Base-by-base conservation (phyloP, 208 protist species). In the Leishmania lainsoni region DNA sequence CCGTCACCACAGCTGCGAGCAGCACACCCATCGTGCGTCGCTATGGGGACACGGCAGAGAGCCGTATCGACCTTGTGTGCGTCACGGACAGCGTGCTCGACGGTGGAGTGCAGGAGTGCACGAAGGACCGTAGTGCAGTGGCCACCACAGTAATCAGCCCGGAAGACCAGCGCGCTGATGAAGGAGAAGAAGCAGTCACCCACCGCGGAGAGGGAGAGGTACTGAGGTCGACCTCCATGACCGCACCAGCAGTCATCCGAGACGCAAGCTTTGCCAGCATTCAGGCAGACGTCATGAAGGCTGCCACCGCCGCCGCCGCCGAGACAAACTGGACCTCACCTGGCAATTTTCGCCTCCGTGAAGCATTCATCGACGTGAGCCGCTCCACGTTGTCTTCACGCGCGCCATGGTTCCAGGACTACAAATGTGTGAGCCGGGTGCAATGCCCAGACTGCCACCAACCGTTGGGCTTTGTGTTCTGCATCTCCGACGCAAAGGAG, bases 371-470 rank as follows among this genome's bases (percentile, higher is more conserved):
- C 78, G 78, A 86, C 52, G 90, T 96, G 2, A 79, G 74, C 32
- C 93, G 93, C 65, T 80, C 87, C 71, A 96, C 93, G 32, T 82
- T 86, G 65, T 92, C 91, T 35, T 85, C 90, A 29, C 82, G 83
- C 9, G 88, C 73, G 66, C 87, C 86, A 70, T 96, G 93, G 93
- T 96, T 96, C 80, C 79, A 83, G 9, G 77, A 79, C 48, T 96
- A 92, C 81, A 80, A 71, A 29, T 93, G 88, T 68, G 74, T 69
- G 45, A 69, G 86, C 26, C 85, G 89, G 6, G 84, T 94, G 39
- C 89, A 96, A 76, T 96, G 93, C 68, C 90, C 93, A 1, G 93
- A 96, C 69, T 96, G 93, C 85, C 93, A 96, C 69, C 81, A 94
- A 48, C 83, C 86, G 0, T 85, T 96, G 5, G 93, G 91, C 5